Percentiles rank a stretch among this genome's conserved stretches.
phyloP scores from a whole-genome alignment of 306 rosid genomes.

The Medicago truncatula region MtrunA17r5.0-ANR NC_053044.1:52992501-52993000 shows the following conservation, averaged over 20 bases:
- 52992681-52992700: constrained; percentile 85
- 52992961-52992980: constrained; percentile 71
- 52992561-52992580: constrained; percentile 79
- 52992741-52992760: constrained; percentile 66
- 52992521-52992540: constrained; percentile 92
- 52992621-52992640: constrained; percentile 58
- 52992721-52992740: constrained; percentile 85
- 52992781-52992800: constrained; percentile 40
- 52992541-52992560: constrained; percentile 66
- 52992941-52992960: constrained; percentile 69
- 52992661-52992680: constrained; percentile 61
- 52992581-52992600: constrained; percentile 79
- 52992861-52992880: constrained; percentile 67
- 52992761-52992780: constrained; percentile 58
- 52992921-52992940: constrained; percentile 68
- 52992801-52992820: constrained; percentile 94
- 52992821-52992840: constrained; percentile 87
- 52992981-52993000: constrained; percentile 62
- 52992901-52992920: constrained; percentile 58
- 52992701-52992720: constrained; percentile 94
- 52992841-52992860: constrained; percentile 82
- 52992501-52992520: constrained; percentile 90
- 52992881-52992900: constrained; percentile 65
- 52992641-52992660: constrained; percentile 57
- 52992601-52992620: constrained; percentile 91